Evolutionary conservation across 306 rosid species (phyloP).

Genomic region (Cucumis cinereus): DNA sequence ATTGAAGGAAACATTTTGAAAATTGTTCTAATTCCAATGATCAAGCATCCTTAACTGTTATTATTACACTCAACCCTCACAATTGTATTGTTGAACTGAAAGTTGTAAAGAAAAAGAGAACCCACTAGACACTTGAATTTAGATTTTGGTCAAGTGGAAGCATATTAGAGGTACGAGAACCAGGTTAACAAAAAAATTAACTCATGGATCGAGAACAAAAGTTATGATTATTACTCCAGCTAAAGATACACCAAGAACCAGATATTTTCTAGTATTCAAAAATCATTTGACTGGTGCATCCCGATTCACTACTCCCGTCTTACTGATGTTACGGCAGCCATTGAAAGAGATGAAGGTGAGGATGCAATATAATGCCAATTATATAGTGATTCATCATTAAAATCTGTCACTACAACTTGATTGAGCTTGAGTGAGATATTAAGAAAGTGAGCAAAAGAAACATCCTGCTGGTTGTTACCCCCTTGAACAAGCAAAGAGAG

Average conservation of each 20-base stretch:
- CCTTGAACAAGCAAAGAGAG: conserved; percentile 3
- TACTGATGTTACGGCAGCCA: neutral
- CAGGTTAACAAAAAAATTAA: neutral
- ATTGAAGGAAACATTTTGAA: neutral
- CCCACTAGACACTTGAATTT: neutral
- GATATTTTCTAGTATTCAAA: neutral
- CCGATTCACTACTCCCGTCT: neutral
- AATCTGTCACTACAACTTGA: conserved; percentile 3
- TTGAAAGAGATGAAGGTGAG: neutral
- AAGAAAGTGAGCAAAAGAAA: conserved; percentile 5
- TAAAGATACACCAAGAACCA: neutral
- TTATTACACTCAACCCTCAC: too few species aligned
- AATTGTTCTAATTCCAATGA: neutral
- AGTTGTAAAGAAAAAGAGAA: neutral
- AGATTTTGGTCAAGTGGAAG: neutral
- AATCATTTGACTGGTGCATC: neutral
- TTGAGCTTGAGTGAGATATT: conserved; percentile 3
- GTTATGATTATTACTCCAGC: neutral
- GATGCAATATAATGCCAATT: conserved; percentile 1
- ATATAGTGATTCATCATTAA: neutral
- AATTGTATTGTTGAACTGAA: too few species aligned
- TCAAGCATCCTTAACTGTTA: neutral
- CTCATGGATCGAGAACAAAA: neutral
- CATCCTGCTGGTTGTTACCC: neutral
- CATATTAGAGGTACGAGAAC: neutral